A percentile compares a stretch with the other conserved stretches of the same genome.
Conservation (phyloP, 2,329 filamentous ascomycete species). For the Penicillium corylophilum region DNA sequence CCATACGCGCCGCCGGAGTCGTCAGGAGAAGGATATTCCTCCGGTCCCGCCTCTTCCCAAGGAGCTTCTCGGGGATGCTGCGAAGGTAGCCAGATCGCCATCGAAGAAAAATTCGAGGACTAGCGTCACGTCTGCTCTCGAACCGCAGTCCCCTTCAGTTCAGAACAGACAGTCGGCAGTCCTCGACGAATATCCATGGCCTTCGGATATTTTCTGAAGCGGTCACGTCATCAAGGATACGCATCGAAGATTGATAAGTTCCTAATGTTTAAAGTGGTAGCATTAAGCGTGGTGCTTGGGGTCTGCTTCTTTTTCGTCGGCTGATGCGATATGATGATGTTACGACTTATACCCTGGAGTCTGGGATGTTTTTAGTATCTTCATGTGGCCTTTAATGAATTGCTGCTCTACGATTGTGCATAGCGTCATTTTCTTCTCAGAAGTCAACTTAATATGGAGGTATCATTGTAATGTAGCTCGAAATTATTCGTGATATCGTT, state of each 20-base stretch:
- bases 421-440: neutral
- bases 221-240: no score
- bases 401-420: neutral
- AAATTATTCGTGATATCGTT: neutral
- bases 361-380: neutral
- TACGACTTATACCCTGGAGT: slow-evolving; percentile 23
- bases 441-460: neutral
- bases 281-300: neutral
- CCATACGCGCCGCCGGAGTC: slow-evolving; percentile 13
- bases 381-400: neutral
- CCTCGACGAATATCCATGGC: slow-evolving; percentile 42
- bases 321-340: slow-evolving; percentile 19
- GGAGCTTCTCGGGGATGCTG: slow-evolving; percentile 29
- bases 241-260: no score
- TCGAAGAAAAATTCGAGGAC: slow-evolving; percentile 17
- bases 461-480: neutral
- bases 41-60: slow-evolving; percentile 43
- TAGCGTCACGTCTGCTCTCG: slow-evolving; percentile 3
- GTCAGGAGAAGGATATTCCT: slow-evolving; percentile 35
- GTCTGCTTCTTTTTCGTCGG: slow-evolving; percentile 1
- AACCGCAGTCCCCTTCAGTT: slow-evolving; percentile 4
- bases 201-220: slow-evolving; percentile 44
- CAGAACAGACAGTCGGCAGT: slow-evolving; percentile 8
- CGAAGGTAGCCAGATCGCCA: slow-evolving; percentile 27
- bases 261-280: neutral